A percentile compares a stretch with the other conserved stretches of the same genome.
Evolutionary conservation across 768 basidiomycete genomes (phyloP).

Genomic region (Auricularia auricula-judae): DNA sequence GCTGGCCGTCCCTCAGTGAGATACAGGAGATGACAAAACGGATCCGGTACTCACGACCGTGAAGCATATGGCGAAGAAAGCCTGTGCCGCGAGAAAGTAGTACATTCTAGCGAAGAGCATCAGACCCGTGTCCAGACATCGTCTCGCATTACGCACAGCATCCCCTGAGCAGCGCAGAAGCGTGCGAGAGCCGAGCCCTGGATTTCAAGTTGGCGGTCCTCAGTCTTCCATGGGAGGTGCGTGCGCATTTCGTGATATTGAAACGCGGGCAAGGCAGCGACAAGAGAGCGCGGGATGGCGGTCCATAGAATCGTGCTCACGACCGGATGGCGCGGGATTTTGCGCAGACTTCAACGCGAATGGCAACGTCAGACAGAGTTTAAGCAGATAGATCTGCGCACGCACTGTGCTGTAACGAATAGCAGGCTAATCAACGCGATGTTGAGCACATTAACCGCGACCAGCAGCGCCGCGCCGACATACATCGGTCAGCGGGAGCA

Average conservation of each 20-base stretch:
- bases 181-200: neutral
- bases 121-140: neutral
- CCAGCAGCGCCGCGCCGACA: neutral
- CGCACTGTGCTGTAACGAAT: neutral
- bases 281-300: neutral
- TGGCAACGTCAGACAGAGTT: neutral
- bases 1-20: neutral
- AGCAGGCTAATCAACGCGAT: neutral
- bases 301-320: neutral
- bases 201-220: neutral
- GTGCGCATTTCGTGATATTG: neutral
- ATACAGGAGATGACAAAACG: neutral
- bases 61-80: neutral
- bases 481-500: neutral
- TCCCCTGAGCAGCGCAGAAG: neutral
- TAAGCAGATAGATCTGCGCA: neutral
- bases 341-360: neutral
- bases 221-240: neutral
- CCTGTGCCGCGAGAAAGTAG: conserved; percentile 1
- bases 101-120: neutral
- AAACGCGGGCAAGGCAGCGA: neutral
- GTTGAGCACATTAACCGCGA: neutral
- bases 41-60: neutral
- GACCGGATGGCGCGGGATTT: neutral
- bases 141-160: neutral